Percentiles rank a stretch among this genome's conserved stretches.
These are phyloP conservation scores for Stemphylium lycopersici DNA, from an alignment of 2,329 filamentous ascomycete species.

Conservation along the genomic window DNA sequence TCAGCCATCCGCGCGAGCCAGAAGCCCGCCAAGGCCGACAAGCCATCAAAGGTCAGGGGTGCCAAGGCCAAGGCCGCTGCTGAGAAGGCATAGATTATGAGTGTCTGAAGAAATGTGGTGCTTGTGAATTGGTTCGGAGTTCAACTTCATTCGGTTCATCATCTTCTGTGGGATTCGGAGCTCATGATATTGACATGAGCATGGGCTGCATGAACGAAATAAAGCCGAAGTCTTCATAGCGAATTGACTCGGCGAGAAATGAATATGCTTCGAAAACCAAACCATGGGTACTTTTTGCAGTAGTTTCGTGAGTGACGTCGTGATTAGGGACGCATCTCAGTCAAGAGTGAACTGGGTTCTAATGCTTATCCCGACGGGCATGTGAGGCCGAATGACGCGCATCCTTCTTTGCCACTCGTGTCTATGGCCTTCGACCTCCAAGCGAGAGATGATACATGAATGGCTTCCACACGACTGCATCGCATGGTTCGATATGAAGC, in stretches of 20 bases:
- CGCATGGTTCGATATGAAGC: no score
- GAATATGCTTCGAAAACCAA: slow-evolving; percentile 18
- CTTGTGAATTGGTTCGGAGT: slow-evolving; percentile 22
- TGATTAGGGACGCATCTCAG: background rate
- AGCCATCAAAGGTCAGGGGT: slow-evolving; percentile 77
- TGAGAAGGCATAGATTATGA: slow-evolving; percentile 36
- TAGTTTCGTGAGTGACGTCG: background rate
- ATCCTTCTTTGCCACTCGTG: no score
- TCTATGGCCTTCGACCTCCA: no score
- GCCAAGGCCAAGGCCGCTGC: slow-evolving; percentile 76
- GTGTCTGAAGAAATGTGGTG: slow-evolving; percentile 11
- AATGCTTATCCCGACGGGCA: no score
- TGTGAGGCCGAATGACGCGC: no score
- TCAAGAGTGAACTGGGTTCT: no score
- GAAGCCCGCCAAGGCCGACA: slow-evolving; percentile 75
- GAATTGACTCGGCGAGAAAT: slow-evolving; percentile 18
- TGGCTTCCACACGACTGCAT: no score
- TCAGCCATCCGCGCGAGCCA: slow-evolving; percentile 83
- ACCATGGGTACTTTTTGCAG: background rate
- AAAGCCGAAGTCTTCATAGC: slow-evolving; percentile 14
- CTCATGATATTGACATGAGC: slow-evolving; percentile 16
- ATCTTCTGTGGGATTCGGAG: slow-evolving; percentile 19
- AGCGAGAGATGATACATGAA: no score
- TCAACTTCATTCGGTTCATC: slow-evolving; percentile 29
- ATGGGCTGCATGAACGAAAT: slow-evolving; percentile 17